A percentile compares a stretch with the other conserved stretches of the same genome.
These are phyloP conservation scores for Naegleria lovaniensis DNA, from an alignment of 208 protist species.

Conservation along the genomic window DNA sequence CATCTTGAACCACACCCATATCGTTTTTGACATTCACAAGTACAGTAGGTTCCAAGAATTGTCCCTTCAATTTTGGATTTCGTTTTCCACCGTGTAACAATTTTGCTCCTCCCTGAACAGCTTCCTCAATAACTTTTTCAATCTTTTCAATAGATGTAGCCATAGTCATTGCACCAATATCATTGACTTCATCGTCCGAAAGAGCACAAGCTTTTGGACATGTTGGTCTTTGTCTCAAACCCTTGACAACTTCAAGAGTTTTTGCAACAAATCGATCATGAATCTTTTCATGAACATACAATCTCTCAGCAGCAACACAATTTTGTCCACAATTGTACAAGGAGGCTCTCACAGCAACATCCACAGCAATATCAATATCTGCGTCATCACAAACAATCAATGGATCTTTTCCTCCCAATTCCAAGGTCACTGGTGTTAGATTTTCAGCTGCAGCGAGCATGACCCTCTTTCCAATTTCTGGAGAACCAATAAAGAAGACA, in stretches of 20 bases:
- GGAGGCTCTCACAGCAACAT: constrained; percentile 72
- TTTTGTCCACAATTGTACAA: constrained; percentile 88
- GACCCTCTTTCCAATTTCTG: constrained; percentile 71
- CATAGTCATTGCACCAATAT: constrained; percentile 87
- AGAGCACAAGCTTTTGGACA: constrained; percentile 32
- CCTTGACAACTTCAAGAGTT: constrained; percentile 52
- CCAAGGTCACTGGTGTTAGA: constrained; percentile 82
- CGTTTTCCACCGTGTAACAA: constrained; percentile 70
- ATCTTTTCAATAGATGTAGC: constrained; percentile 72
- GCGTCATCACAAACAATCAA: constrained; percentile 78
- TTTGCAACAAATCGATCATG: constrained; percentile 71
- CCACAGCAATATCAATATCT: constrained; percentile 73
- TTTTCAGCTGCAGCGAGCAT: constrained; percentile 76
- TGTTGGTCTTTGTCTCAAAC: constrained; percentile 69
- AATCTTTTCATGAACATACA: constrained; percentile 60
- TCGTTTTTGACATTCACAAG: constrained; percentile 71
- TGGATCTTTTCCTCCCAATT: constrained; percentile 89
- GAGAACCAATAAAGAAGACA: constrained; percentile 80
- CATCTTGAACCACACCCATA: constrained; percentile 80
- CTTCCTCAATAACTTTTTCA: constrained; percentile 74
- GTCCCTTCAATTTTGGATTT: constrained; percentile 45
- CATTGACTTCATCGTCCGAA: constrained; percentile 48
- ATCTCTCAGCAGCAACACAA: constrained; percentile 74
- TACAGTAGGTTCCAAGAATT: constrained; percentile 81
- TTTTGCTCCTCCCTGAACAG: constrained; percentile 72